These are phyloP conservation scores for Cladosporium sp. DNA, from an alignment of 2,329 filamentous ascomycete genomes.

Conservation along the genomic window DNA sequence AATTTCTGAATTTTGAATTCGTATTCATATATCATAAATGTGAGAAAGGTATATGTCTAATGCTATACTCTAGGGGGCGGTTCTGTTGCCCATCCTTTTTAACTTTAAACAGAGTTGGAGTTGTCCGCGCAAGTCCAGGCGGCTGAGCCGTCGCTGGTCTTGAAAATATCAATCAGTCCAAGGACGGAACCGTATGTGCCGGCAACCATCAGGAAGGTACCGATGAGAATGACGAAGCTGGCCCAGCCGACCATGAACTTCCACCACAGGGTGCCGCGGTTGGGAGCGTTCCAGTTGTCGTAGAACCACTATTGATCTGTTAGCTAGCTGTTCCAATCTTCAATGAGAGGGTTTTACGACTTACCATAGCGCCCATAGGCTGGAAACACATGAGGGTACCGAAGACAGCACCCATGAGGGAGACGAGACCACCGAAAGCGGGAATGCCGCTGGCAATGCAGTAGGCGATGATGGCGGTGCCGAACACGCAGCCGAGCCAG, in stretches of 20 bases:
- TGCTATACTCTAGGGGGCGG: background rate
- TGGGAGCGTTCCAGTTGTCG: constrained; percentile 11
- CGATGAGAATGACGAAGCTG: constrained; percentile 47
- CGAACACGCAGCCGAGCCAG: constrained; percentile 40
- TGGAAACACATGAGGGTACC: constrained; percentile 49
- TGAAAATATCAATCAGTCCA: constrained; percentile 32
- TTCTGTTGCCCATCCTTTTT: background rate
- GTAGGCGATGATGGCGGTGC: constrained; percentile 22
- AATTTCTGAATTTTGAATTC: background rate
- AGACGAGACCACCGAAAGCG: constrained; percentile 47
- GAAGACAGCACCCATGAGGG: constrained; percentile 45
- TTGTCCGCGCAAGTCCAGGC: constrained; percentile 24
- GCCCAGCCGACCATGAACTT: constrained; percentile 45
- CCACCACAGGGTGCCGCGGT: constrained; percentile 13
- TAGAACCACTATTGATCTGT: constrained; percentile 14
- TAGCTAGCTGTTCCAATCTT: too few relatives aligned
- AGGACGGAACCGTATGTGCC: constrained; percentile 43
- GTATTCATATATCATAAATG: background rate
- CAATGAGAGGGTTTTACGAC: too few relatives aligned
- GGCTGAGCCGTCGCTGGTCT: constrained; percentile 12
- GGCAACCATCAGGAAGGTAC: constrained; percentile 42
- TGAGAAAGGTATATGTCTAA: background rate
- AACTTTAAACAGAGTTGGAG: constrained; percentile 27
- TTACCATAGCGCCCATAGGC: constrained; percentile 34
- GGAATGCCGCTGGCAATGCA: constrained; percentile 43